Evolutionary conservation across 257 asterid genomes (phyloP).

Genomic region (Buddleja alternifolia): DNA sequence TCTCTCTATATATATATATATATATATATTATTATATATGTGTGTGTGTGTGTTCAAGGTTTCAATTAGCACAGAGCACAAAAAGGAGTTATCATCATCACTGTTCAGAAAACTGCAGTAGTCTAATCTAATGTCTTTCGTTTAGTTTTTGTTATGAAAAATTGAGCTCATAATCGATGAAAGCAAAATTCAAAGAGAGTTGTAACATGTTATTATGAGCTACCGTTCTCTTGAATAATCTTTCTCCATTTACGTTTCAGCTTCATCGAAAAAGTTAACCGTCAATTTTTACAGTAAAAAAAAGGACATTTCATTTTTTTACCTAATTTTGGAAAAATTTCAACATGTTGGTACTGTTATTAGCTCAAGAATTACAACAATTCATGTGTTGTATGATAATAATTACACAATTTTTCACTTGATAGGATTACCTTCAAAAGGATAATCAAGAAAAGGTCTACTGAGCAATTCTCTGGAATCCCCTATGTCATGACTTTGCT

Average conservation of each 20-base stretch:
- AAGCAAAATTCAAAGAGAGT: neutral
- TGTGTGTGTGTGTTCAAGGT: neutral
- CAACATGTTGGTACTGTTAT: neutral
- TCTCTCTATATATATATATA: too few species aligned
- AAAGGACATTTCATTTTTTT: slow-evolving; percentile 17
- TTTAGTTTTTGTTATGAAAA: neutral
- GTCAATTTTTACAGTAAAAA: slow-evolving; percentile 4
- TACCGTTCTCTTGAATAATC: neutral
- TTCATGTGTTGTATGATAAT: neutral
- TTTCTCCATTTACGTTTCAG: slow-evolving; percentile 4
- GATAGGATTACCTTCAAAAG: slow-evolving; percentile 81
- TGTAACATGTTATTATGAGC: slow-evolving; percentile 7
- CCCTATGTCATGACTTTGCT: slow-evolving; percentile 87
- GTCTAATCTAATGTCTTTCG: too few species aligned
- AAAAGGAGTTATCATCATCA: neutral
- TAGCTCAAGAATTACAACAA: slow-evolving; percentile 13
- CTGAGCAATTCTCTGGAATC: slow-evolving; percentile 83
- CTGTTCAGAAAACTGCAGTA: too few species aligned
- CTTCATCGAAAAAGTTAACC: slow-evolving; percentile 15
- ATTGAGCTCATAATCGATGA: neutral
- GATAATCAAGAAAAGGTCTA: slow-evolving; percentile 52
- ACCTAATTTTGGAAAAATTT: slow-evolving; percentile 2
- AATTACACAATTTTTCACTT: neutral
- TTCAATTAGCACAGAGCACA: neutral
- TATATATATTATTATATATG: too few species aligned